Percentiles rank a stretch among this genome's conserved stretches.
Conservation (phyloP, 345 rosid species). For the Turritis glabra region DNA sequence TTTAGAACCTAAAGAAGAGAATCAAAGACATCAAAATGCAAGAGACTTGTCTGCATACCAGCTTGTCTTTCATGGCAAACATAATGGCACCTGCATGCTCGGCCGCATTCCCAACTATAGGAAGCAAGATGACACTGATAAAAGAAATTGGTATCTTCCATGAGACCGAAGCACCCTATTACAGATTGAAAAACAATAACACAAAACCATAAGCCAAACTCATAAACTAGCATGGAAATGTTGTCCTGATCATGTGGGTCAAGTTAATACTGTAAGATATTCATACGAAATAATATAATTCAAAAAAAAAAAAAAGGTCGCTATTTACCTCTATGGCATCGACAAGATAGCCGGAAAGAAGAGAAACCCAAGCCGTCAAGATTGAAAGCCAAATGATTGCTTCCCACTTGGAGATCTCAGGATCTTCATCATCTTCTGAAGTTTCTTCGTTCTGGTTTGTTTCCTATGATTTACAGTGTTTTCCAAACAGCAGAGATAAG, state of each 20-base stretch:
- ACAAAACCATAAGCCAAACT: conserved; percentile 9
- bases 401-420: conserved; percentile 86
- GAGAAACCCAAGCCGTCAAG: conserved; percentile 88
- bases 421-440: conserved; percentile 53
- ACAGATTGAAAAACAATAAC: conserved; percentile 10
- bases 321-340: conserved; percentile 75
- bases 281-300: background rate
- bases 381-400: conserved; percentile 80
- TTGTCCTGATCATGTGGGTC: background rate
- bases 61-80: conserved; percentile 98
- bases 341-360: conserved; percentile 86
- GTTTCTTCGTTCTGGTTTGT: conserved; percentile 47
- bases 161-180: conserved; percentile 73
- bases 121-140: conserved; percentile 93
- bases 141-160: conserved; percentile 81
- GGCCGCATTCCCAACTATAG: conserved; percentile 96
- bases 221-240: background rate
- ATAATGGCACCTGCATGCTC: conserved; percentile 96
- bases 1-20: background rate
- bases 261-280: background rate
- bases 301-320: background rate
- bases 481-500: conserved; percentile 26
- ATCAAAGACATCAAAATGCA: conserved; percentile 16
- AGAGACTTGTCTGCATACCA: conserved; percentile 48
- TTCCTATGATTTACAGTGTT: conserved; percentile 54